Evolutionary conservation across 1,284 basidiomycete species (phyloP), one percentile per base, ranked within the genome.

Genomic region (Cryptococcus sp.): DNA sequence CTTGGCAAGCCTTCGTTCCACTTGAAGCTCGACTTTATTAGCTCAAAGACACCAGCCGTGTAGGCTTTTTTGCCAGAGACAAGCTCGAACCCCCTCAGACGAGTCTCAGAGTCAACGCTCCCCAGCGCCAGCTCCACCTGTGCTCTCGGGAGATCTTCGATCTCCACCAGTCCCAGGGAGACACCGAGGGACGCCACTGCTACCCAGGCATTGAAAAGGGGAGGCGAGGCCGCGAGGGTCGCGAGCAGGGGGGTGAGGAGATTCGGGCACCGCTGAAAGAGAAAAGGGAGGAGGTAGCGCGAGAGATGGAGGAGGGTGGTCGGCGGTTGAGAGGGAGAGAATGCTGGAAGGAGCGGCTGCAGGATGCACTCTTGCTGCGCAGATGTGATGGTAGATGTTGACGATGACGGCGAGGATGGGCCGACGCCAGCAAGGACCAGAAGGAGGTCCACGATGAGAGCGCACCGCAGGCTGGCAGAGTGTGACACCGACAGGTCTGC

Each of bases 131-230:
- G 60, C 20, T 61, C 44, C 20, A 75, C 45, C 12, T 62, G 56
- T 16, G 53, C 42, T 9, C 8, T 28, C 3, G 67, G 64, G 4
- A 76, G 53, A 4, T 64, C 61, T 1, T 43, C 42, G 11, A 75
- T 57, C 3, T 48, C 50, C 3, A 70, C 24, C 0, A 60, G 49
- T 1, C 65, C 66, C 3, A 52, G 52, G 21, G 65, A 61, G 5
- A 76, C 65, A 6, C 72, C 70, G 11, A 69, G 50, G 1, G 72
- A 65, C 2, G 74, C 72, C 0, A 71, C 61, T 2, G 68, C 57
- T 16, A 72, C 62, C 74, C 74, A 76, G 0, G 68, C 57, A 1
- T 67, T 52, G 43, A 71, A 67, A 13, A 57, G 47, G 4, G 59
- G 21, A 4, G 55, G 20, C 16, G 23, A 24, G 16, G 46, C 38